phyloP scores from a whole-genome alignment of 2,329 filamentous ascomycete species.

The Paracorniculantispora psalliotae region DNA sequence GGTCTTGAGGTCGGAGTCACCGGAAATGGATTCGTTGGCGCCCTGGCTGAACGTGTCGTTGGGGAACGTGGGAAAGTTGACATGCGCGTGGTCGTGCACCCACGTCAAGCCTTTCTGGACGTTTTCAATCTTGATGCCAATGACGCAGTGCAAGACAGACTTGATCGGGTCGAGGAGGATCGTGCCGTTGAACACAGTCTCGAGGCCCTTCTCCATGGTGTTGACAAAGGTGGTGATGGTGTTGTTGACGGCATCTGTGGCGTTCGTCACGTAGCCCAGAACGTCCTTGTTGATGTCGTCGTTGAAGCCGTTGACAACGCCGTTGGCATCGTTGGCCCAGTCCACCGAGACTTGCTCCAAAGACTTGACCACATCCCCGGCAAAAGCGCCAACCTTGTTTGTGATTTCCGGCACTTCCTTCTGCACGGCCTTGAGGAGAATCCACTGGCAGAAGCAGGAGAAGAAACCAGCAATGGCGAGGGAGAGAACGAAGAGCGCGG shows the following conservation, averaged over 20 bases:
- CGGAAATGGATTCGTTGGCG: slow-evolving; percentile 55
- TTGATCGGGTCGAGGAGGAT: slow-evolving; percentile 72
- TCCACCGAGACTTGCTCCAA: slow-evolving; percentile 67
- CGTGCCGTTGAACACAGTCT: slow-evolving; percentile 75
- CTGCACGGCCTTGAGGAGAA: slow-evolving; percentile 69
- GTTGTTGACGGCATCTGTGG: slow-evolving; percentile 75
- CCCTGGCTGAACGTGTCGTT: slow-evolving; percentile 81
- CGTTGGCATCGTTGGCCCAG: slow-evolving; percentile 75
- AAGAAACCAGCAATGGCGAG: slow-evolving; percentile 79
- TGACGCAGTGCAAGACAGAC: slow-evolving; percentile 79
- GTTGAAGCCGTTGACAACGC: slow-evolving; percentile 66
- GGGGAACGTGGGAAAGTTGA: slow-evolving; percentile 72
- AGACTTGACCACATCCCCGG: slow-evolving; percentile 67
- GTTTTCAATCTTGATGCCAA: slow-evolving; percentile 77
- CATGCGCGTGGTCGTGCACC: slow-evolving; percentile 81
- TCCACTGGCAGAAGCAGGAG: slow-evolving; percentile 74
- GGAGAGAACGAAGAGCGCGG: slow-evolving; percentile 80
- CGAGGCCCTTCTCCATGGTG: slow-evolving; percentile 68
- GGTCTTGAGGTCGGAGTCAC: slow-evolving; percentile 55
- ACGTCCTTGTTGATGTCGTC: slow-evolving; percentile 76
- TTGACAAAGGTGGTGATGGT: slow-evolving; percentile 80
- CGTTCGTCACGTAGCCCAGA: slow-evolving; percentile 80
- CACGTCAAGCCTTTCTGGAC: slow-evolving; percentile 89
- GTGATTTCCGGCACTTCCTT: slow-evolving; percentile 72
- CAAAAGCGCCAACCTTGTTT: slow-evolving; percentile 70